Evolutionary conservation across 805 yeast species (phyloP), one percentile per base, ranked within the genome.

Genomic region (Suhomyces sp.): DNA sequence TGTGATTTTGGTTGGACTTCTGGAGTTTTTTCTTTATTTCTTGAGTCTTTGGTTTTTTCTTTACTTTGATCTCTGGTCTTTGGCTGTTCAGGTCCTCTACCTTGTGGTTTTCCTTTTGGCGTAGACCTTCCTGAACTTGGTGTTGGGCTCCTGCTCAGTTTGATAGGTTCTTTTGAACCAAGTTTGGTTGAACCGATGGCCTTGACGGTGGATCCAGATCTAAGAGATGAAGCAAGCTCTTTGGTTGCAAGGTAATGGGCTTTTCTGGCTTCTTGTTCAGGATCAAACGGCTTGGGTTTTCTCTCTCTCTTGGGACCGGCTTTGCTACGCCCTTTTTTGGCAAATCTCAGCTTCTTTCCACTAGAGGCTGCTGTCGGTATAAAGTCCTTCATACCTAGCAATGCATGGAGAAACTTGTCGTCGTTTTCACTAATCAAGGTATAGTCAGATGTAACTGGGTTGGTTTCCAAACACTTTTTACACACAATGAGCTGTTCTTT

Each of bases 371-470:
- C 51, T 12, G 62, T 52, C 6, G 73, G 65, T 5, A 61, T 57
- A 46, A 60, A 61, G 50, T 75, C 85, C 56, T 76, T 78, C 40
- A 82, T 71, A 0, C 84, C 84, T 29, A 83, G 64, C 26, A 79
- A 67, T 12, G 69, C 75, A 47, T 70, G 77, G 17, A 83, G 63
- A 54, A 83, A 83, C 19, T 61, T 70, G 12, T 78, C 82, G 51
- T 76, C 77, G 27, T 69, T 63, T 58, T 82, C 86, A 50, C 80
- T 74, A 1, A 74, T 67, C 53, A 74, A 75, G 13, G 42, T 17
- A 5, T 56, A 58, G 5, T 49, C 23, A 0, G 53, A 46, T 23
- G 49, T 31, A n/a, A 29, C 36, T 6, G 49, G 44, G 15, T 19
- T 50, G 40, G 57, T 53, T 4, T 64, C 62, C 29, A 76, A 54